A percentile compares a stretch with the other conserved stretches of the same genome.
phyloP scores from a whole-genome alignment of 2,329 filamentous ascomycete species.

The Plectosphaerella cucumerina region DNA sequence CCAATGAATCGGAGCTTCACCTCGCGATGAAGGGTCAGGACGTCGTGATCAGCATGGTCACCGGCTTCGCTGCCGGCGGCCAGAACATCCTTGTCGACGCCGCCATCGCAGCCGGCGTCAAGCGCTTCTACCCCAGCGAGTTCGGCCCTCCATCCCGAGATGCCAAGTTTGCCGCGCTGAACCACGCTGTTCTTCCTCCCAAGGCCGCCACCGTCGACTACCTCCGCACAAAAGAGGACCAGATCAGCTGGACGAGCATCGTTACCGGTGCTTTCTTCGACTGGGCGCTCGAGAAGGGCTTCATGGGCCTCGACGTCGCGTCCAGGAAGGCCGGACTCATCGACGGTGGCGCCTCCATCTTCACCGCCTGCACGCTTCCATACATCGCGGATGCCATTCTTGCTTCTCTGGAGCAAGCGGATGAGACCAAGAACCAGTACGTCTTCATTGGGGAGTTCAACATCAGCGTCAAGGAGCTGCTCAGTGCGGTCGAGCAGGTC shows the following conservation, averaged over 20 bases:
- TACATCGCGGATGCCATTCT: not conserved
- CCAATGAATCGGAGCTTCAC: not conserved
- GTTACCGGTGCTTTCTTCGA: conserved; percentile 20
- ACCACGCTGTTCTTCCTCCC: not conserved
- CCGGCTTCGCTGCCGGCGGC: conserved; percentile 37
- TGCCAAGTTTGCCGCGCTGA: not conserved
- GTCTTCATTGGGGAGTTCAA: not conserved
- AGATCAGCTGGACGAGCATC: conserved; percentile 3
- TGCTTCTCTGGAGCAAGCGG: not conserved
- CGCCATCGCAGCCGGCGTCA: conserved; percentile 52
- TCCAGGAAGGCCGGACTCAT: conserved; percentile 7
- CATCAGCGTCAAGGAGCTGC: not conserved
- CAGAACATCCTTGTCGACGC: conserved; percentile 40
- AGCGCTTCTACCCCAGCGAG: conserved; percentile 59
- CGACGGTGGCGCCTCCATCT: not conserved
- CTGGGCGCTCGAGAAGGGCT: conserved; percentile 11
- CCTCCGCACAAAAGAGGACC: conserved; percentile 1
- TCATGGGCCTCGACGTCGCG: conserved; percentile 12
- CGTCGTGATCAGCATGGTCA: conserved; percentile 40
- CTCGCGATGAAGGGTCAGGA: conserved; percentile 48
- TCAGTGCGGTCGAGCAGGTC: not conserved
- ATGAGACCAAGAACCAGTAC: not conserved
- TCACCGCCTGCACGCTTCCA: not conserved
- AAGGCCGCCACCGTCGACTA: conserved; percentile 1
- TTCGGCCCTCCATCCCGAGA: conserved; percentile 28